These are phyloP conservation scores for Colletotrichum neosansevieriae DNA, from an alignment of 2,329 filamentous ascomycete genomes.

Conservation along the genomic window DNA sequence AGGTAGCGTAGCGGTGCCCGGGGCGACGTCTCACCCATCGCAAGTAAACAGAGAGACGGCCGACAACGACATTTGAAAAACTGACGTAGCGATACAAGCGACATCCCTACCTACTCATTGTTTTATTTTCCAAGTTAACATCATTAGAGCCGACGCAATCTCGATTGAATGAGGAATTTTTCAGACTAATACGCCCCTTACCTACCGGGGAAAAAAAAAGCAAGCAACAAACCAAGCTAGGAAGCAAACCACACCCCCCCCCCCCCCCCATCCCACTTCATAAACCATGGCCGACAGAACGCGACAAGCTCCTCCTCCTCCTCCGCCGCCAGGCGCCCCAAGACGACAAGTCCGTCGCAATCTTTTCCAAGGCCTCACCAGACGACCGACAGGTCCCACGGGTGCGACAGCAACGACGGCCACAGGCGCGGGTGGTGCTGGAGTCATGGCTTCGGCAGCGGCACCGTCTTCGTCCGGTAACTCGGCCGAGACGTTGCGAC, in stretches of 20 bases:
- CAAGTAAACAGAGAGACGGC: conserved; percentile 37
- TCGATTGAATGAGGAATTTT: background rate
- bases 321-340: conserved; percentile 29
- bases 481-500: conserved; percentile 60
- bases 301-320: conserved; percentile 14
- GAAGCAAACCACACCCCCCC: conserved; percentile 1
- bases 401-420: background rate
- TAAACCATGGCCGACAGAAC: conserved; percentile 32
- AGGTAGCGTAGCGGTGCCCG: conserved; percentile 24
- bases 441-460: conserved; percentile 24
- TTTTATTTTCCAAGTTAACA: too few relatives aligned
- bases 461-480: conserved; percentile 43
- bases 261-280: background rate
- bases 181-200: background rate
- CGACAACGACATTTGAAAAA: background rate
- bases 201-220: background rate
- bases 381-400: conserved; percentile 62
- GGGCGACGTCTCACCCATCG: conserved; percentile 27
- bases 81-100: background rate
- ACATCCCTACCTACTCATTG: conserved; percentile 6
- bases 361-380: conserved; percentile 70
- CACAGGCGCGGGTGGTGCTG: conserved; percentile 45
- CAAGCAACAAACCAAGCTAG: conserved; percentile 8
- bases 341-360: conserved; percentile 60
- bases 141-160: too few relatives aligned